A percentile compares a stretch with the other conserved stretches of the same genome.
Evolutionary conservation across 148 eudicot genomes (phyloP).

Genomic region (Fagopyrum homotropicum): DNA sequence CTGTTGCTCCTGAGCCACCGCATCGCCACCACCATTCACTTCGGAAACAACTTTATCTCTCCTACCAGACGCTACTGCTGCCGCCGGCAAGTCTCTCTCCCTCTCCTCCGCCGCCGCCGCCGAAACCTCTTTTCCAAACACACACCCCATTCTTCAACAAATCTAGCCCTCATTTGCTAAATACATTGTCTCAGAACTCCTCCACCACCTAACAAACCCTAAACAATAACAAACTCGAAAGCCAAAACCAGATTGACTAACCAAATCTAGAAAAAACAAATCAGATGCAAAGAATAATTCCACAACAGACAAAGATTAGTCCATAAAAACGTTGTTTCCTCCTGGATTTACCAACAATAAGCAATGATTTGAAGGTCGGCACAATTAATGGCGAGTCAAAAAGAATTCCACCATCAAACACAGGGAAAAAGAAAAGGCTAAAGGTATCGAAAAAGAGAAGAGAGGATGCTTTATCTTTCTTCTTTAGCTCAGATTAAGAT

Average conservation of each 20-base stretch:
- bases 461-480: neutral
- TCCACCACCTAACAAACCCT: constrained; percentile 18
- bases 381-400: constrained; percentile 18
- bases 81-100: constrained; percentile 23
- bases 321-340: neutral
- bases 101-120: constrained; percentile 32
- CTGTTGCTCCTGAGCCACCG: constrained; percentile 19
- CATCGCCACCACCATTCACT: constrained; percentile 12
- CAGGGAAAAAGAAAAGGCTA: neutral
- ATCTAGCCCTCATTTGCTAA: constrained; percentile 42
- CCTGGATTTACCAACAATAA: neutral
- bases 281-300: constrained; percentile 4
- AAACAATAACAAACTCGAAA: constrained; percentile 1
- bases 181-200: constrained; percentile 18
- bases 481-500: neutral
- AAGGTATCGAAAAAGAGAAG: neutral
- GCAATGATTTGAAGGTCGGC: constrained; percentile 16
- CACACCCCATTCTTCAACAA: constrained; percentile 26
- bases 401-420: constrained; percentile 2
- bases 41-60: constrained; percentile 27
- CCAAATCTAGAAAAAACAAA: neutral
- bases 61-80: constrained; percentile 21
- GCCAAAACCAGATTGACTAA: neutral
- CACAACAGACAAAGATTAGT: neutral
- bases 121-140: constrained; percentile 32